These are phyloP conservation scores for Spergularia bocconei DNA, from an alignment of 148 eudicot species.

Conservation along the genomic window DNA sequence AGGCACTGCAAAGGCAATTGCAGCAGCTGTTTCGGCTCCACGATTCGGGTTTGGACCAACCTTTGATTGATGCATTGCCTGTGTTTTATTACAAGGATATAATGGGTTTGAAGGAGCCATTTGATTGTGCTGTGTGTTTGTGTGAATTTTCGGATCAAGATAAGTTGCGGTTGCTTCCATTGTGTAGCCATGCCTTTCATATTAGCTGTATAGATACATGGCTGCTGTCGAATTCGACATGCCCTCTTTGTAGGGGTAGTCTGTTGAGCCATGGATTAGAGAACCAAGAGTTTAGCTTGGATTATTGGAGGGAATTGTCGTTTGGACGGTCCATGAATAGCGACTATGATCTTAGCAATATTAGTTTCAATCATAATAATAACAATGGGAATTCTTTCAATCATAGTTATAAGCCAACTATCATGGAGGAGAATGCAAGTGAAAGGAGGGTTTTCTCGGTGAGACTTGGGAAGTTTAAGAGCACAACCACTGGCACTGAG, in stretches of 20 bases:
- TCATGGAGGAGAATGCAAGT: slow-evolving; percentile 32
- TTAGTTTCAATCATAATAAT: neutral
- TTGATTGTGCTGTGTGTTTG: slow-evolving; percentile 55
- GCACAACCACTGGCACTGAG: slow-evolving; percentile 25
- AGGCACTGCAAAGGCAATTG: slow-evolving; percentile 50
- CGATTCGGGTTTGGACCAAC: slow-evolving; percentile 55
- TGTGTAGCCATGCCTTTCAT: slow-evolving; percentile 57
- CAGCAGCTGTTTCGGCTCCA: slow-evolving; percentile 50
- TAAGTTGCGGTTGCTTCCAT: slow-evolving; percentile 43
- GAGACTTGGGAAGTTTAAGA: slow-evolving; percentile 59
- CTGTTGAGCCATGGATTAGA: slow-evolving; percentile 30
- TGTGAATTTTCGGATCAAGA: slow-evolving; percentile 42
- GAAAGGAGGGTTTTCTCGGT: slow-evolving; percentile 46
- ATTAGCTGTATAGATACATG: slow-evolving; percentile 50
- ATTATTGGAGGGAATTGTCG: slow-evolving; percentile 34
- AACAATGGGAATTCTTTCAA: slow-evolving; percentile 21
- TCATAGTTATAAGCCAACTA: slow-evolving; percentile 26
- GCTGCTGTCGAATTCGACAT: slow-evolving; percentile 52
- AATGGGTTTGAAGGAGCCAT: slow-evolving; percentile 43
- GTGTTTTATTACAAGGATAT: slow-evolving; percentile 42
- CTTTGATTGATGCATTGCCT: slow-evolving; percentile 46
- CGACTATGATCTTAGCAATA: slow-evolving; percentile 11
- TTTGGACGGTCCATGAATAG: slow-evolving; percentile 28
- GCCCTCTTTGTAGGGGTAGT: slow-evolving; percentile 54
- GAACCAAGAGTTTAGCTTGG: slow-evolving; percentile 32